A percentile compares a stretch with the other conserved stretches of the same genome.
phyloP scores from a whole-genome alignment of 1,139 yeast genomes.

The Yamadazyma diddensiae region DNA sequence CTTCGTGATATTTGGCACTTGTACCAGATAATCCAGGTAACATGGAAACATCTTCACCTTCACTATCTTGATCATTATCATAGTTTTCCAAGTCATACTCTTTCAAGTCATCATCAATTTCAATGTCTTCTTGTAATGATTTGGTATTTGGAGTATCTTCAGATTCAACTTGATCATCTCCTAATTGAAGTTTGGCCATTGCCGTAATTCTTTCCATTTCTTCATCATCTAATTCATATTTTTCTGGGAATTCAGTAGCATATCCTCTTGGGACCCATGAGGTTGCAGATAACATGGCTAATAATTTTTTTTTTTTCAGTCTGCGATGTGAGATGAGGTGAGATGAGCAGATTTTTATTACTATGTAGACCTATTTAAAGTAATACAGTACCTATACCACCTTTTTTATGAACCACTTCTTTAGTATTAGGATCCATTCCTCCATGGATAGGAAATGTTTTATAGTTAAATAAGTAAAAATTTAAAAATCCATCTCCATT shows the following conservation, averaged over 20 bases:
- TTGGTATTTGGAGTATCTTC: conserved; percentile 11
- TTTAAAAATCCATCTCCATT: conserved; percentile 91
- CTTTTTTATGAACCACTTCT: conserved; percentile 52
- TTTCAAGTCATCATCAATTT: conserved; percentile 77
- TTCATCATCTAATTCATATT: conserved; percentile 83
- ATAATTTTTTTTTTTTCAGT: conserved; percentile 6
- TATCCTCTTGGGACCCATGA: conserved; percentile 97
- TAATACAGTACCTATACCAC: conserved; percentile 90
- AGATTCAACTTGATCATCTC: conserved; percentile 24
- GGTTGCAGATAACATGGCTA: conserved; percentile 80
- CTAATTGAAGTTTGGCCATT: conserved; percentile 78
- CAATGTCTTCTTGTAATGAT: conserved; percentile 49
- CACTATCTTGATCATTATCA: conserved; percentile 57
- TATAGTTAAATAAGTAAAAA: conserved; percentile 88
- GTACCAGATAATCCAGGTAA: conserved; percentile 66
- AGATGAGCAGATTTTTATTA: background rate
- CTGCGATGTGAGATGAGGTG: conserved; percentile 9
- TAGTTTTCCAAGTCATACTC: conserved; percentile 85
- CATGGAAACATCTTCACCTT: conserved; percentile 55
- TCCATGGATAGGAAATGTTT: conserved; percentile 74
- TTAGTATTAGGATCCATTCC: conserved; percentile 61
- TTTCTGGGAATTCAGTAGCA: conserved; percentile 89
- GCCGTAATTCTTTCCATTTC: conserved; percentile 90
- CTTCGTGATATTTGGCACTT: conserved; percentile 50
- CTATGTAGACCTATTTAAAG: conserved; percentile 32